Base-by-base conservation (phyloP, 495 filamentous ascomycete genomes). In the Lepidopterella palustris region DNA sequence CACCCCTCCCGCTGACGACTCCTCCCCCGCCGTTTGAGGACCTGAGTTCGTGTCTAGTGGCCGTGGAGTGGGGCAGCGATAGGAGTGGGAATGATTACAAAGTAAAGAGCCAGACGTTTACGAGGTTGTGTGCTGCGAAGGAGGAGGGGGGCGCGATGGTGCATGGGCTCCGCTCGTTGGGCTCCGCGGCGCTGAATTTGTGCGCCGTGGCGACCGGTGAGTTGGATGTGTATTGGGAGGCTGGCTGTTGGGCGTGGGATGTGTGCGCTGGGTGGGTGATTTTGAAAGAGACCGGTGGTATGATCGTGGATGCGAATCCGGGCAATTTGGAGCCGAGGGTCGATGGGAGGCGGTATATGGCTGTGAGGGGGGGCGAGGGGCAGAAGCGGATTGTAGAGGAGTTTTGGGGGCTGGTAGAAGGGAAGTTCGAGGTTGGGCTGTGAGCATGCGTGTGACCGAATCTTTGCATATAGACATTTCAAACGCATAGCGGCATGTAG, bases 211-310 rank as follows among this genome's bases (percentile, higher is more conserved):
- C 92, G 15, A 79, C 81, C 0, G 92, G 92, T 0, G 81, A 83
- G 64, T 62, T 93, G 28, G 92, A 97, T 74, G 54, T 84, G 28
- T 96, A 95, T 65, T 97, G 92, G 92, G 92, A 97, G 68, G 90
- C 88, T 13, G 92, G 92, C 6, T 92, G 88, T 70, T 96, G 89
- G 87, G 89, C 88, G 26, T 96, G 92, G 92, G 92, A 97, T 75
- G 90, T 96, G 11, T 87, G 86, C 64, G 92, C 92, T 6, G 92
- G 84, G 0, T 96, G 92, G 92, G 85, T 91, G 28, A 88, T 97
- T 63, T 74, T 97, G 18, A 77, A 75, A 21, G 92, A 97, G 73
- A 88, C 90, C 0, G 92, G 92, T 0, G 92, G 92, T 1, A 79
- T 84, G 35, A 83, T 96, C 70, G 89, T 82, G 2, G 82, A 85